Conservation (phyloP, 345 rosid species). For the Lumnitzera littorea region DNA sequence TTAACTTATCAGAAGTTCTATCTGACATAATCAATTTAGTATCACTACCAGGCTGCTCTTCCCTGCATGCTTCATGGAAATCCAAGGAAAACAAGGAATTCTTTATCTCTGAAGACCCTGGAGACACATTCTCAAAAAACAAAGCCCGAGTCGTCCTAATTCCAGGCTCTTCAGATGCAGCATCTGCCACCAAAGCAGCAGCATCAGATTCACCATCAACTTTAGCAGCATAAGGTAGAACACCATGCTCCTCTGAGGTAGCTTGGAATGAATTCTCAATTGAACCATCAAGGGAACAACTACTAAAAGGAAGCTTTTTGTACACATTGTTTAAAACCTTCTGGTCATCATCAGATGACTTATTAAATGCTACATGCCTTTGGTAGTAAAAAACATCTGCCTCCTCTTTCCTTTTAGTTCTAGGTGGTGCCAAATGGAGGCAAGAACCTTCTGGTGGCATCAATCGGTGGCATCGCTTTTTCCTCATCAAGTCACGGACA, state of each 20-base stretch:
- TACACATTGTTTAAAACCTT: constrained; percentile 5
- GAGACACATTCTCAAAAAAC: constrained; percentile 8
- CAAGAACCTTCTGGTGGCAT: constrained; percentile 28
- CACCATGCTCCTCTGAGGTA: neutral
- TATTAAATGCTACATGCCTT: constrained; percentile 23
- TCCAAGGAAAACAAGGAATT: constrained; percentile 23
- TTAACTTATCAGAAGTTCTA: constrained; percentile 17
- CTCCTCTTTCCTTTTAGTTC: constrained; percentile 8
- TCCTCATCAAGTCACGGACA: constrained; percentile 84
- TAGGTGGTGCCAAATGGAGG: constrained; percentile 15
- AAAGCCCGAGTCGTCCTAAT: neutral
- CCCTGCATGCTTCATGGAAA: constrained; percentile 18
- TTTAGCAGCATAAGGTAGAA: no score
- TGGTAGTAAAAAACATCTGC: constrained; percentile 11
- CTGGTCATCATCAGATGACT: constrained; percentile 5
- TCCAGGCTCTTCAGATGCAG: no score
- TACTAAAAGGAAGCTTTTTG: constrained; percentile 1
- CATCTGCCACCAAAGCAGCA: no score
- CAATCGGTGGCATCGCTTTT: constrained; percentile 44
- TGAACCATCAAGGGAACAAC: neutral
- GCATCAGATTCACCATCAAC: no score
- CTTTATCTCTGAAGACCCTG: constrained; percentile 16
- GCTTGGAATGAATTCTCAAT: constrained; percentile 3
- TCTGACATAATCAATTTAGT: constrained; percentile 18
- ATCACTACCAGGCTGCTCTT: constrained; percentile 16